Conservation (phyloP, 2,329 filamentous ascomycete species). For the Botrytis byssoidea region DNA sequence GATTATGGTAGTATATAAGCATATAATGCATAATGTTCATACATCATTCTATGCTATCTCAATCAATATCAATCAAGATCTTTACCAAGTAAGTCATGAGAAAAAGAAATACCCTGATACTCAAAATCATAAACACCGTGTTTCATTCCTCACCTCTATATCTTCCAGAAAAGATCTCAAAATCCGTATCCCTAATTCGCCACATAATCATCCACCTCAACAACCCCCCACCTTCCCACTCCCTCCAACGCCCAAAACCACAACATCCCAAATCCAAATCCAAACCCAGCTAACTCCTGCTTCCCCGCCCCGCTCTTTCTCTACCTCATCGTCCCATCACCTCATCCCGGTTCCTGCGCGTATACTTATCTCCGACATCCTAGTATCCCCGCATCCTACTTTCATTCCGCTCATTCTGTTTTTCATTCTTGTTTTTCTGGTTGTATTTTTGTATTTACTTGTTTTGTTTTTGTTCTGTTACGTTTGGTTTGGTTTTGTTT, state of each 20-base stretch:
- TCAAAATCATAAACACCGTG: background rate
- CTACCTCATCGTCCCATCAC: background rate
- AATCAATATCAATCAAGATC: too few species aligned
- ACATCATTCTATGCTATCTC: background rate
- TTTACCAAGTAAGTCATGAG: too few species aligned
- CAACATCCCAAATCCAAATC: too few species aligned
- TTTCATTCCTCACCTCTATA: accelerated
- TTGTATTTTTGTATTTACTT: background rate
- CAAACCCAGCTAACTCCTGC: background rate
- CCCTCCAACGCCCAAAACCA: too few species aligned
- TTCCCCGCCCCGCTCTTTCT: background rate
- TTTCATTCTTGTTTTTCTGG: too few species aligned
- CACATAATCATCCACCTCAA: too few species aligned
- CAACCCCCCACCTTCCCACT: too few species aligned
- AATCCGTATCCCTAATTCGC: too few species aligned
- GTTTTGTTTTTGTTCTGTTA: background rate
- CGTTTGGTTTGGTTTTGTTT: too few species aligned
- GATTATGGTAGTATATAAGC: background rate
- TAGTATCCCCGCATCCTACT: background rate
- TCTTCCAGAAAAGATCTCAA: too few species aligned
- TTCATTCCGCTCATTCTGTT: background rate
- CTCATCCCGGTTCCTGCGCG: background rate
- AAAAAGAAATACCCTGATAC: background rate
- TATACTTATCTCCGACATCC: background rate
- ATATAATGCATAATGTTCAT: background rate